These are phyloP conservation scores for Sphagnum magellanicum DNA, from an alignment of 228 moss, liverwort and hornwort genomes.

Conservation along the genomic window DNA sequence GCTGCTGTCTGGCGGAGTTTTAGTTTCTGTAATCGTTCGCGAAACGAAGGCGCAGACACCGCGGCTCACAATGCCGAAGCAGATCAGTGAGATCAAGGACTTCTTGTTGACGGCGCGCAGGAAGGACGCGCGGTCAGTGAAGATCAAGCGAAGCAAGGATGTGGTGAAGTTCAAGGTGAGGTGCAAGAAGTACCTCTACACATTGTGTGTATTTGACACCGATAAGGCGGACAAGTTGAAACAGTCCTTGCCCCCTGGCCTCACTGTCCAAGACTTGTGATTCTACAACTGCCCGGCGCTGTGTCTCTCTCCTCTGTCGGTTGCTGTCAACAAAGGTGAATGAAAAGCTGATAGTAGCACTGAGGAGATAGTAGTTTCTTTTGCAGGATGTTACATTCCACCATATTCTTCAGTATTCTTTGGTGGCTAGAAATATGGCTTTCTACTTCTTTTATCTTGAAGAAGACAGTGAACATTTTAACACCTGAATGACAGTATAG, in stretches of 20 bases:
- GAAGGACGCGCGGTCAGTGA: conserved; percentile 55
- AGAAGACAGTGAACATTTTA: background rate
- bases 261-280: conserved; percentile 14
- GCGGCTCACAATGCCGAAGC: conserved; percentile 38
- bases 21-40: no score
- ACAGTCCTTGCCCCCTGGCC: conserved; percentile 13
- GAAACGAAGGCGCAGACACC: no score
- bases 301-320: background rate
- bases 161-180: conserved; percentile 62
- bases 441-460: background rate
- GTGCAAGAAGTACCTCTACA: conserved; percentile 43
- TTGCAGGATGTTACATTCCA: background rate
- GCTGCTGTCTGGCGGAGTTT: no score
- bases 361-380: background rate
- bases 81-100: conserved; percentile 65
- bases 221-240: conserved; percentile 17
- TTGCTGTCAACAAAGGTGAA: background rate
- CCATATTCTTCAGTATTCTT: background rate
- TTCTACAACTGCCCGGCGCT: no score
- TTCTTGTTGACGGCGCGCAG: conserved; percentile 58
- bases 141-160: conserved; percentile 69
- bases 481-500: conserved; percentile 3
- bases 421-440: background rate
- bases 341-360: no score
- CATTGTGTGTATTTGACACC: conserved; percentile 11